Evolutionary conservation across 2,329 filamentous ascomycete species (phyloP).

Genomic region (Harringtonia lauricola): DNA sequence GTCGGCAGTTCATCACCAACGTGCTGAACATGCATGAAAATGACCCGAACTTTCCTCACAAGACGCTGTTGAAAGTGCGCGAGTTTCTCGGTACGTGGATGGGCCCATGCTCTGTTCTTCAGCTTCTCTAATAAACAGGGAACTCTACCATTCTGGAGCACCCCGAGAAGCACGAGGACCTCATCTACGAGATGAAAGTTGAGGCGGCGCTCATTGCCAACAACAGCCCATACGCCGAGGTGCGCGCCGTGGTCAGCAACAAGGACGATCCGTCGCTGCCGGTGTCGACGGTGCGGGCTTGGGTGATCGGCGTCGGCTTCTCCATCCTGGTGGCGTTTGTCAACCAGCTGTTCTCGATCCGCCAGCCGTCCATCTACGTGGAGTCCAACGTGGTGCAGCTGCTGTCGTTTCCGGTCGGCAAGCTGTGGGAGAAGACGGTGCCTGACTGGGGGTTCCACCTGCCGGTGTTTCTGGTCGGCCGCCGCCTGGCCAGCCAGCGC

Average conservation of each 20-base stretch:
- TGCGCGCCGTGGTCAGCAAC: constrained; percentile 44
- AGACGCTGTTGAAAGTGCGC: too few species aligned
- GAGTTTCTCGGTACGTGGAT: too few species aligned
- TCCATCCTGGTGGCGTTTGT: constrained; percentile 36
- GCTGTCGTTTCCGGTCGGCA: constrained; percentile 42
- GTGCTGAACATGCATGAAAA: too few species aligned
- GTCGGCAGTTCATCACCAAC: too few species aligned
- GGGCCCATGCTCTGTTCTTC: too few species aligned
- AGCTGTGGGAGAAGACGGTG: constrained; percentile 35
- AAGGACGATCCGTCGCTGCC: constrained; percentile 38
- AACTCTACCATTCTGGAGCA: too few species aligned
- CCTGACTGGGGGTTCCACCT: constrained; percentile 40
- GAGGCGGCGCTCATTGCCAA: too few species aligned
- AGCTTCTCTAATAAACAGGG: too few species aligned
- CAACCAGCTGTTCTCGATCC: constrained; percentile 48
- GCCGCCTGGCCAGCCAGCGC: constrained; percentile 33
- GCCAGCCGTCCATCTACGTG: constrained; percentile 43
- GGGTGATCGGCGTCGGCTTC: constrained; percentile 41
- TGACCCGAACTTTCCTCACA: too few species aligned
- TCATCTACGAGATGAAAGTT: too few species aligned
- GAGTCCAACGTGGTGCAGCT: constrained; percentile 45
- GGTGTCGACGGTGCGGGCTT: constrained; percentile 43
- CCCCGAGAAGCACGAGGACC: too few species aligned
- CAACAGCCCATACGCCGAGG: constrained; percentile 48
- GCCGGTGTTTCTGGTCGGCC: too few species aligned